Evolutionary conservation across 257 asterid genomes (phyloP).

Genomic region (Solanum medicagineum): DNA sequence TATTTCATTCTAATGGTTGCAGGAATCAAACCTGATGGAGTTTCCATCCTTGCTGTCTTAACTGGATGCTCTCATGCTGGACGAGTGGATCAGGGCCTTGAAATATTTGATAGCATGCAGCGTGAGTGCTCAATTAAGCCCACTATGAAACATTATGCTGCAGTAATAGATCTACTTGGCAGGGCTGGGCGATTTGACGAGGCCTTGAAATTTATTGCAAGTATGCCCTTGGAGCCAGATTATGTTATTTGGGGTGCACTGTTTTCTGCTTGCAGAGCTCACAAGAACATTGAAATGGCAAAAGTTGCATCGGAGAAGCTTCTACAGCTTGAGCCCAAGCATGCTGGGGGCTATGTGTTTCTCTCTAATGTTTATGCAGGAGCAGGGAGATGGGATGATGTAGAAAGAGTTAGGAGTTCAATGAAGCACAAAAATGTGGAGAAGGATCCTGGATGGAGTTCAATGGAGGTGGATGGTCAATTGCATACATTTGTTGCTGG

Average conservation of each 20-base stretch:
- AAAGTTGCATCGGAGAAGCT: constrained; percentile 18
- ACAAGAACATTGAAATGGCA: constrained; percentile 29
- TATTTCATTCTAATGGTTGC: not conserved
- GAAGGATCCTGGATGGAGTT: constrained; percentile 41
- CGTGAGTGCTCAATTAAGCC: constrained; percentile 16
- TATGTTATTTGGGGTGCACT: constrained; percentile 31
- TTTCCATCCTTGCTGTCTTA: constrained; percentile 22
- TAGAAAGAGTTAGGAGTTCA: constrained; percentile 23
- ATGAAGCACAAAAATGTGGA: constrained; percentile 22
- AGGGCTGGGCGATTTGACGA: constrained; percentile 28
- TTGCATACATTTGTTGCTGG: constrained; percentile 30
- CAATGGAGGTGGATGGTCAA: constrained; percentile 19
- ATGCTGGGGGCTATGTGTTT: constrained; percentile 29
- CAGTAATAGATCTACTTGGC: constrained; percentile 23
- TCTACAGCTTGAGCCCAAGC: constrained; percentile 24
- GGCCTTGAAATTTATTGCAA: constrained; percentile 20
- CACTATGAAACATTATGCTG: constrained; percentile 29
- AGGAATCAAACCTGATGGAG: constrained; percentile 26
- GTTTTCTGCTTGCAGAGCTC: constrained; percentile 34
- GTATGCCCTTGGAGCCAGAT: constrained; percentile 24
- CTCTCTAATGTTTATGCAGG: constrained; percentile 26
- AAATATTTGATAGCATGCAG: constrained; percentile 19
- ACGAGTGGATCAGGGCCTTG: constrained; percentile 24
- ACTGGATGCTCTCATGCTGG: constrained; percentile 33
- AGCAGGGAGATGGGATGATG: constrained; percentile 29